Evolutionary conservation across 2,329 filamentous ascomycete genomes (phyloP).

Genomic region (Alternaria novae-zelandiae): DNA sequence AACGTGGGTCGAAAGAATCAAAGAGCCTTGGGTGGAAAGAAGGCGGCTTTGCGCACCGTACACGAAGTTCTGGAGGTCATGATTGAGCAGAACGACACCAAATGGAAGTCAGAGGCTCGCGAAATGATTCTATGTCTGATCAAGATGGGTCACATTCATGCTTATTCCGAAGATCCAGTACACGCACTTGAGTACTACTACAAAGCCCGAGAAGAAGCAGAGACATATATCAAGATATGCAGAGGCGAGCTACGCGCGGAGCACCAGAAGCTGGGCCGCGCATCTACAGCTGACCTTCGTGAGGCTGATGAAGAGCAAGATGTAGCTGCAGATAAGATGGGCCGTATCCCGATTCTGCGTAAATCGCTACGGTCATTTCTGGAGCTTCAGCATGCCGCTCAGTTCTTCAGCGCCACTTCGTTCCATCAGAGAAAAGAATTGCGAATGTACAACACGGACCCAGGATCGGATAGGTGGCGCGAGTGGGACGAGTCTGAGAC

Average conservation of each 20-base stretch:
- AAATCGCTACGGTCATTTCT: slow-evolving; percentile 74
- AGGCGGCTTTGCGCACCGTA: slow-evolving; percentile 77
- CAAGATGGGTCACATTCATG: slow-evolving; percentile 76
- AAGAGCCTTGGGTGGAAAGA: slow-evolving; percentile 65
- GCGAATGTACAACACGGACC: slow-evolving; percentile 64
- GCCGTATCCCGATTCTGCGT: slow-evolving; percentile 64
- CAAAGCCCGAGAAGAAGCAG: slow-evolving; percentile 50
- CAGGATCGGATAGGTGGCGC: slow-evolving; percentile 71
- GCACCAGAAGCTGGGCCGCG: slow-evolving; percentile 45
- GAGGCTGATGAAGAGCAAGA: slow-evolving; percentile 47
- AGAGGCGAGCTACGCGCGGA: slow-evolving; percentile 66
- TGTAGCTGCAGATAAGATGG: slow-evolving; percentile 47
- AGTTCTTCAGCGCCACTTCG: slow-evolving; percentile 85
- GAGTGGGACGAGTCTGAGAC: slow-evolving; percentile 73
- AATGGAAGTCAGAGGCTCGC: slow-evolving; percentile 72
- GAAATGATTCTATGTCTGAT: slow-evolving; percentile 68
- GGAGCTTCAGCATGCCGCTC: slow-evolving; percentile 80
- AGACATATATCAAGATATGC: slow-evolving; percentile 66
- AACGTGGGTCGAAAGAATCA: slow-evolving; percentile 75
- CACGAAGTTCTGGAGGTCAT: slow-evolving; percentile 87
- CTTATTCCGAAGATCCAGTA: slow-evolving; percentile 69
- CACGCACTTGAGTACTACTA: slow-evolving; percentile 71
- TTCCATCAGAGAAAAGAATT: slow-evolving; percentile 79
- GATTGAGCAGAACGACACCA: slow-evolving; percentile 81
- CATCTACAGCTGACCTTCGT: slow-evolving; percentile 38